Base-by-base conservation (phyloP, 2,329 filamentous ascomycete species). In the Fusarium sp. region DNA sequence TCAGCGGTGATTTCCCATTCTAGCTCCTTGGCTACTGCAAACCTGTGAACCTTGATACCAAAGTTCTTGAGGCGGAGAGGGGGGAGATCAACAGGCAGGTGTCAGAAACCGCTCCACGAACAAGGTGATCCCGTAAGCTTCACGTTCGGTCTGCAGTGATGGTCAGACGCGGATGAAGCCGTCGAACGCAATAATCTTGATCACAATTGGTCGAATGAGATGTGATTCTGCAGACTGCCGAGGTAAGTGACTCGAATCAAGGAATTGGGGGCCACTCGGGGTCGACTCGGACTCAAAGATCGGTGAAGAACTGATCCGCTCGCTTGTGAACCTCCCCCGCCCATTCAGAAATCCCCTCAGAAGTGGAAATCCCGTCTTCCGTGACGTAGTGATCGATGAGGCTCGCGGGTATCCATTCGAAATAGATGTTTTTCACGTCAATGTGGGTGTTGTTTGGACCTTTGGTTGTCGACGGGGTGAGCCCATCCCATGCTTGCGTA, bases 361-460 rank as follows among this genome's bases (percentile, higher is more conserved):
- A 69, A 3, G 76, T 81, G 81, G 82, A 84, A 31, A 85, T 76
- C 0, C 89, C 90, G 6, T 86, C 81, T 63, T 92, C 89, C 4
- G 87, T 89, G 35, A 90, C 80, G 75, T 90, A 92, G 0, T 81
- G 80, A 75, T 91, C 85, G 7, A 92, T 82, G 48, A 91, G 77
- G 10, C 76, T 67, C 0, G 85, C 78, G 2, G 88, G 84, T 48
- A 91, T 83, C 90, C 89, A 92, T 81, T 92, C 90, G 58, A 92
- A 91, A 69, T 89, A 90, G n/a, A 88, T 77, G 74, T 89, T 89
- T 45, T 80, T 83, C 59, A 88, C 81, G 18, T 74, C 68, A 14
- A 86, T 72, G n/a, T 72, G 69, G 4, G 39, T 39, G 2, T 37
- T 37, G 29, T 29, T 37, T 20, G 54, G 50, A 7, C 59, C 16